Base-by-base conservation (phyloP, 2,329 filamentous ascomycete species). In the Aspergillus glaucus region DNA sequence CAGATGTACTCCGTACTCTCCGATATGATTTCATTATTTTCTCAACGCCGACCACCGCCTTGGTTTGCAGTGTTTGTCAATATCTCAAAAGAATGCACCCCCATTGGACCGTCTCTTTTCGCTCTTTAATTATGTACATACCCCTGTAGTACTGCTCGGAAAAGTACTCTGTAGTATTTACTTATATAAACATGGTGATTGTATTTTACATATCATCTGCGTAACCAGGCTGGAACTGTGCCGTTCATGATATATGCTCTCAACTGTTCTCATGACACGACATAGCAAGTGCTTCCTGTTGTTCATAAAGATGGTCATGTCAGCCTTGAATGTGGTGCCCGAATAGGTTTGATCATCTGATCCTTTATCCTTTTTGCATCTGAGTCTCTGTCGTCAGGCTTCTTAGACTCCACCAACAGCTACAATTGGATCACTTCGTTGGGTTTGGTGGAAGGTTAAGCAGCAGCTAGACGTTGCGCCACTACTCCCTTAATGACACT, bases 11-110 rank as follows among this genome's bases (percentile, higher is more conserved):
- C 12, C 14, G 37, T 40, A 40, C 6, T 3, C 26, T 40, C 19
- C 26, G 3, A 21, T 40, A 40, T 40, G 37, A 40, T 40, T 21
- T 40, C 15, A 40, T 40, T 21, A 9, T 40, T 40, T 37, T 37
- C 34, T 37, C 9, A 3, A 37, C n/a, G 34, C 15, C 15, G 6
- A n/a, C 34, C n/a, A 14, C 34, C 34, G 34, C 17, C 34, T 37
- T 28, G 45, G 62, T 66, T 65, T 64, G 62, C 59, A 63, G 37
- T 60, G 62, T 65, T 66, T 64, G 62, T 48, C 43, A 43, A 57
- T 34, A 19, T 22, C 14, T 2, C 21, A 56, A 41, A 59, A 41
- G 26, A 10, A 30, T 30, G 10, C 26, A 30, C 10, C 12, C 9
- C 4, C 10, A 30, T 30, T 30, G 26, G 26, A 30, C 26, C 26